phyloP scores from a whole-genome alignment of 371 early-diverging fungal species.

The Umbelopsis sp. region DNA sequence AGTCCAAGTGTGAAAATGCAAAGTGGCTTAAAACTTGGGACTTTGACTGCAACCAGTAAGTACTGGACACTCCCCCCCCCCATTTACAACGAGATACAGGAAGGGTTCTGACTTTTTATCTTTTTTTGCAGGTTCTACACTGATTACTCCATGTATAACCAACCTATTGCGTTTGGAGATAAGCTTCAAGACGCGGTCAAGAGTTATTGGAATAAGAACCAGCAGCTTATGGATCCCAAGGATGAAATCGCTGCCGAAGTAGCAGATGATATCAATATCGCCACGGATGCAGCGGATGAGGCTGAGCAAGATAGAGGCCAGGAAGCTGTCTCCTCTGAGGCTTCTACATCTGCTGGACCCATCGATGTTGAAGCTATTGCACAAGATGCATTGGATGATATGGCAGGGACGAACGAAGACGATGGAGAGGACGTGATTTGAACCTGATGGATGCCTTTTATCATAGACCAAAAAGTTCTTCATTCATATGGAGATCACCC shows the following conservation, averaged over 20 bases:
- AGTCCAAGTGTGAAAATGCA: conserved; percentile 63
- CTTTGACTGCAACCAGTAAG: conserved; percentile 50
- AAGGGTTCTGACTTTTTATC: neutral
- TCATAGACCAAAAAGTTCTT: neutral
- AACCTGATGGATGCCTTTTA: neutral
- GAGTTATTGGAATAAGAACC: conserved; percentile 28
- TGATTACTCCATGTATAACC: conserved; percentile 29
- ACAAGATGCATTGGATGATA: neutral
- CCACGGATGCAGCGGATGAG: conserved; percentile 32
- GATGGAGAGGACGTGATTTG: neutral
- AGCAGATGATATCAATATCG: conserved; percentile 39
- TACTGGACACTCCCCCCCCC: neutral
- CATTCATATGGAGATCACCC: no score
- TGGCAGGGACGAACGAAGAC: neutral
- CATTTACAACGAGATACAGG: no score
- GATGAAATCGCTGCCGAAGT: conserved; percentile 37
- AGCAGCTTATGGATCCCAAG: conserved; percentile 18
- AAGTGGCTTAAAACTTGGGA: conserved; percentile 88
- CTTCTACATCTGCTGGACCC: neutral
- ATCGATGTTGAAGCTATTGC: neutral
- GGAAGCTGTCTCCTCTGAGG: neutral
- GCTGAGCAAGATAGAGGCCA: conserved; percentile 5
- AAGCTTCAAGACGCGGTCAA: conserved; percentile 42
- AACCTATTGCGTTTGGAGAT: conserved; percentile 21
- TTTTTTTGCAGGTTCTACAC: conserved; percentile 37